Base-by-base conservation (phyloP, 148 eudicot species). In the Limonium bicolor region DNA sequence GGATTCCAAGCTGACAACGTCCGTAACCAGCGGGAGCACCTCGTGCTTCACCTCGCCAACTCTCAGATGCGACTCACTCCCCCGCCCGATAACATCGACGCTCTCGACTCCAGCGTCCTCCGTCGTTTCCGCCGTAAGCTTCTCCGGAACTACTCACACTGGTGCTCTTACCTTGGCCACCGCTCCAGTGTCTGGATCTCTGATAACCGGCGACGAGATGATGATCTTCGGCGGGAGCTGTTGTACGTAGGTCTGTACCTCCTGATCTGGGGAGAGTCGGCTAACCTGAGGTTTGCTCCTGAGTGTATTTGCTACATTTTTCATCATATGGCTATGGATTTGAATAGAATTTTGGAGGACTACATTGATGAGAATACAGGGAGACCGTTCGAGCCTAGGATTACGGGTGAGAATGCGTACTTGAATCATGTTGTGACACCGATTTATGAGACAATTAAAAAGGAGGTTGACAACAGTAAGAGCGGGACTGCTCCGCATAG, bases 261-360 rank as follows among this genome's bases (percentile, higher is more conserved):
- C 19, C 64, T 87, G 0, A 77, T 87, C 3, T 87, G 96, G 96
- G 96, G 96, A 22, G 96, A 87, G 69, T 54, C 80, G 4, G 96
- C 86, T 0, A 87, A 87, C 33, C 52, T 87, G 0, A 61, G 90
- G 1, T 87, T 87, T 36, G 55, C 67, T 2, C 94, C 96, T 0
- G 96, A 87, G 35, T 87, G 96, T 36, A 19, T 87, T 12, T 58
- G 66, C 33, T 82, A 73, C 21, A 69, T 87, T 1, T 87, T 82
- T 31, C 94, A 87, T 55, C 61, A 83, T 41, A 73, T 87, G 87
- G 94, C 80, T 4, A 58, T 73, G 65, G 96, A 87, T 18, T 41
- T 87, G 52, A 87, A 87, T 31, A 73, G 56, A 23, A 76, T 87
- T 12, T 52, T 82, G 16, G 94, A 87, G 34, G 94, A 69, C 54